phyloP scores from a whole-genome alignment of 805 yeast species.

The Ogataea dorogensis region DNA sequence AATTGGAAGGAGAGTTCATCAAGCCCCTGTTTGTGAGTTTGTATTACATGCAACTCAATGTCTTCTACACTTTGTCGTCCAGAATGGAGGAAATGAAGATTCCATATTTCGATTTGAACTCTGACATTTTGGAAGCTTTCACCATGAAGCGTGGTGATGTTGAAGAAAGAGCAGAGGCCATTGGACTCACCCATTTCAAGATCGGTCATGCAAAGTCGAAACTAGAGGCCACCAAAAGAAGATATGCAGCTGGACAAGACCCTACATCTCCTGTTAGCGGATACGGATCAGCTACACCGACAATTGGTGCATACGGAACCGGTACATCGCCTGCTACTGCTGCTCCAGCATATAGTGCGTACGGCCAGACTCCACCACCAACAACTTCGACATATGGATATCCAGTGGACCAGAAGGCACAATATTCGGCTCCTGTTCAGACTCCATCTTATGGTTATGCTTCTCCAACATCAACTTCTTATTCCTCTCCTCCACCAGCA shows the following conservation, averaged over 20 bases:
- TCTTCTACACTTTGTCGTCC: constrained; percentile 87
- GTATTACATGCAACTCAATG: constrained; percentile 96
- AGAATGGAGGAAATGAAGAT: constrained; percentile 95
- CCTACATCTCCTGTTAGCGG: constrained; percentile 31
- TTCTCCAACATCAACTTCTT: constrained; percentile 29
- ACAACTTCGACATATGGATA: constrained; percentile 25
- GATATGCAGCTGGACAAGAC: constrained; percentile 49
- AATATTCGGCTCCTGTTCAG: constrained; percentile 24
- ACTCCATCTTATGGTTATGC: constrained; percentile 26
- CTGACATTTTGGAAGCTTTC: constrained; percentile 83
- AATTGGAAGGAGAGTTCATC: constrained; percentile 87
- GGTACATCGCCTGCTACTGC: constrained; percentile 24
- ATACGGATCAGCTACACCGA: too few relatives aligned
- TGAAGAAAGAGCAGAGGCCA: constrained; percentile 84
- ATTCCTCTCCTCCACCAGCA: constrained; percentile 38
- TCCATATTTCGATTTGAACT: constrained; percentile 85
- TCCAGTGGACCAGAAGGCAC: constrained; percentile 26
- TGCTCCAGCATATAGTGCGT: constrained; percentile 34
- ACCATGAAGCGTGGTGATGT: constrained; percentile 81
- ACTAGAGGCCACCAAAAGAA: constrained; percentile 77
- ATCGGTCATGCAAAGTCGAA: constrained; percentile 84
- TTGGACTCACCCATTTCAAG: constrained; percentile 88
- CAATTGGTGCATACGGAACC: too few relatives aligned
- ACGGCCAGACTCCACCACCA: constrained; percentile 33
- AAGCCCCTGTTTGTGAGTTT: constrained; percentile 91